phyloP scores from a whole-genome alignment of 768 basidiomycete species.

The Scleroderma bovista region DNA sequence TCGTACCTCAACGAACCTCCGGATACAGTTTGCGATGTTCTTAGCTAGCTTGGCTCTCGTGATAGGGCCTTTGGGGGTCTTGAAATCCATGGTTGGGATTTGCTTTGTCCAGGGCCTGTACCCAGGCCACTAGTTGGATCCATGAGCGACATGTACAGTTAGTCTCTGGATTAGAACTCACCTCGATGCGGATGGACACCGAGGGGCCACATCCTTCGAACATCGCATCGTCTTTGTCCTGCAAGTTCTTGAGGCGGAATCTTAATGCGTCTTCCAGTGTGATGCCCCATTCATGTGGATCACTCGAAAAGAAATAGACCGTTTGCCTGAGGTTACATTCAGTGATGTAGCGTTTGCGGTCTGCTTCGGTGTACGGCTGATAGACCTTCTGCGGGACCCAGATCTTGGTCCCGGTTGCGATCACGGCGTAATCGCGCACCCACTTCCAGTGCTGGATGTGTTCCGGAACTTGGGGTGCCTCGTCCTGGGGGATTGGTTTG shows the following conservation, averaged over 20 bases:
- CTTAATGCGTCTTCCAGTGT: constrained; percentile 58
- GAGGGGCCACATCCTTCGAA: constrained; percentile 73
- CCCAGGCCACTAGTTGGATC: constrained; percentile 61
- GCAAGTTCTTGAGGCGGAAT: constrained; percentile 50
- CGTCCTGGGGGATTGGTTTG: constrained; percentile 12
- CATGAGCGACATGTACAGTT: background rate
- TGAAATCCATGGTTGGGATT: constrained; percentile 78
- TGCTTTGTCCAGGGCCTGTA: constrained; percentile 75
- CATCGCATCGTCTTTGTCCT: constrained; percentile 56
- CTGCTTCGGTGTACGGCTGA: constrained; percentile 71
- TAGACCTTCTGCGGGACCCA: constrained; percentile 71
- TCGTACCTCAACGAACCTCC: constrained; percentile 59
- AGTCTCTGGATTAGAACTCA: constrained; percentile 23
- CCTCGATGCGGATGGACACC: constrained; percentile 75
- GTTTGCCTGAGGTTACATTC: constrained; percentile 60
- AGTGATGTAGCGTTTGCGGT: constrained; percentile 70
- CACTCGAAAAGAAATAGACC: constrained; percentile 54
- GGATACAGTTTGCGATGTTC: constrained; percentile 72
- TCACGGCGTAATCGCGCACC: constrained; percentile 6
- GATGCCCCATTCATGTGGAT: constrained; percentile 56
- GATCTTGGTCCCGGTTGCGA: constrained; percentile 31
- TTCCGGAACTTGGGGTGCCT: constrained; percentile 15
- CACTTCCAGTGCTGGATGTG: constrained; percentile 25
- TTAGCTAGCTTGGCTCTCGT: constrained; percentile 73
- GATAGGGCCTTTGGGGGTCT: constrained; percentile 71